Conservation (phyloP, 306 rosid species). For the Notholithocarpus densiflorus region DNA sequence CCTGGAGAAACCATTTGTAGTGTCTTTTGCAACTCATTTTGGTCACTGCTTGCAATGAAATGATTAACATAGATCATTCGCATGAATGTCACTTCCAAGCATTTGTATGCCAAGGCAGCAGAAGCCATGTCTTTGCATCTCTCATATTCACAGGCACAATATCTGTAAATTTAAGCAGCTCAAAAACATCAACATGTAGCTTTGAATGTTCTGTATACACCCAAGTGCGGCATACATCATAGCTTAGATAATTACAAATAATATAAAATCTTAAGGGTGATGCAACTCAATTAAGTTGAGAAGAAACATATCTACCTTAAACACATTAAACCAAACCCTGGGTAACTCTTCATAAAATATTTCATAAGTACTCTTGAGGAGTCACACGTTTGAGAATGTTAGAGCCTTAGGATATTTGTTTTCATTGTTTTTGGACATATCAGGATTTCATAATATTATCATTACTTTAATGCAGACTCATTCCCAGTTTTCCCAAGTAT, state of each 20-base stretch:
- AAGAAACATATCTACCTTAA: not conserved
- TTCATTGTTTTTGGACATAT: too few relatives aligned
- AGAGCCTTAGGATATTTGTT: too few relatives aligned
- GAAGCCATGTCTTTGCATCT: not conserved
- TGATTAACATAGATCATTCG: not conserved
- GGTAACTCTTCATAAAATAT: not conserved
- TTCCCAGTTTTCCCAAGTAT: too few relatives aligned
- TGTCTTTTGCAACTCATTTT: not conserved
- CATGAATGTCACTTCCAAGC: constrained; percentile 4
- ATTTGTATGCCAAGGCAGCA: constrained; percentile 4
- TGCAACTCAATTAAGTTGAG: not conserved
- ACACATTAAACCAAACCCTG: not conserved
- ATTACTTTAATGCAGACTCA: too few relatives aligned
- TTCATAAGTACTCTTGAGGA: too few relatives aligned
- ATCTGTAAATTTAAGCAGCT: not conserved
- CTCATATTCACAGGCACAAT: not conserved
- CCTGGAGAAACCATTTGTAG: constrained; percentile 7
- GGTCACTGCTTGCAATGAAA: not conserved
- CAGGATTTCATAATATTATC: too few relatives aligned
- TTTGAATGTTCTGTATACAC: not conserved
- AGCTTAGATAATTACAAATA: not conserved
- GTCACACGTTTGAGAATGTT: too few relatives aligned
- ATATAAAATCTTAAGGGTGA: not conserved
- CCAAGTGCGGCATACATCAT: not conserved
- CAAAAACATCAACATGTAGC: not conserved